A percentile compares a stretch with the other conserved stretches of the same genome.
These are phyloP conservation scores for Aspergillus sparsus DNA, from an alignment of 495 filamentous ascomycete genomes.

Conservation along the genomic window DNA sequence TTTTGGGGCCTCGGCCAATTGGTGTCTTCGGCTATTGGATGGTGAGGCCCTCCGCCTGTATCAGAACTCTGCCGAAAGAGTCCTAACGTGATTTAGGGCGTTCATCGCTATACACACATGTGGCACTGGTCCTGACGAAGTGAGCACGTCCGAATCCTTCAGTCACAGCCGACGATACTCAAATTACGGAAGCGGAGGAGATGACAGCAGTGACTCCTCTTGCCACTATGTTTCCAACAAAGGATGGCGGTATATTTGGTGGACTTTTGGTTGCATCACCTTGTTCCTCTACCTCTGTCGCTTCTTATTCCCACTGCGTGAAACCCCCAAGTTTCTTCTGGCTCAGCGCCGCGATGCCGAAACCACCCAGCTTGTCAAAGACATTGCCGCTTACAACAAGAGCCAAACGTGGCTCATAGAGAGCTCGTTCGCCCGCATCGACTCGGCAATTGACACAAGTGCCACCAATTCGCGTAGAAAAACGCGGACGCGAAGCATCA, in stretches of 20 bases:
- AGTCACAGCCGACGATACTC: not conserved
- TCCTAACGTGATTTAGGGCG: slow-evolving; percentile 13
- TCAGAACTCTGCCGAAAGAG: not conserved
- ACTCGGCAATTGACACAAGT: slow-evolving; percentile 21
- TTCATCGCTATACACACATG: slow-evolving; percentile 41
- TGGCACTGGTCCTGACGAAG: slow-evolving; percentile 29
- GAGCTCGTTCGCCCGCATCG: slow-evolving; percentile 26
- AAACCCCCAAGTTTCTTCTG: slow-evolving; percentile 31
- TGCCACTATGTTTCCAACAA: slow-evolving; percentile 39
- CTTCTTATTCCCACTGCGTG: slow-evolving; percentile 57
- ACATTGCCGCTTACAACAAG: slow-evolving; percentile 28
- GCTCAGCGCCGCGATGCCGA: slow-evolving; percentile 27
- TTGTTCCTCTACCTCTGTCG: slow-evolving; percentile 31
- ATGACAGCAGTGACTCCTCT: slow-evolving; percentile 18
- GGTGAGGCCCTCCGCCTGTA: slow-evolving; percentile 15
- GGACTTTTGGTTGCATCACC: slow-evolving; percentile 33
- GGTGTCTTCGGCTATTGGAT: slow-evolving; percentile 26
- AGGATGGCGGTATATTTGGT: slow-evolving; percentile 32
- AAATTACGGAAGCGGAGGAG: not conserved
- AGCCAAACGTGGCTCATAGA: slow-evolving; percentile 30
- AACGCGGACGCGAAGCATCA: slow-evolving; percentile 11
- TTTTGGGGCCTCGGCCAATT: slow-evolving; percentile 29
- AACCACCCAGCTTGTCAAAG: slow-evolving; percentile 27
- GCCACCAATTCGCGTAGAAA: slow-evolving; percentile 14
- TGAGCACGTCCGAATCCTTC: slow-evolving; percentile 21